These are phyloP conservation scores for Aspergillus sclerotioniger DNA, from an alignment of 495 filamentous ascomycete species.

Conservation along the genomic window DNA sequence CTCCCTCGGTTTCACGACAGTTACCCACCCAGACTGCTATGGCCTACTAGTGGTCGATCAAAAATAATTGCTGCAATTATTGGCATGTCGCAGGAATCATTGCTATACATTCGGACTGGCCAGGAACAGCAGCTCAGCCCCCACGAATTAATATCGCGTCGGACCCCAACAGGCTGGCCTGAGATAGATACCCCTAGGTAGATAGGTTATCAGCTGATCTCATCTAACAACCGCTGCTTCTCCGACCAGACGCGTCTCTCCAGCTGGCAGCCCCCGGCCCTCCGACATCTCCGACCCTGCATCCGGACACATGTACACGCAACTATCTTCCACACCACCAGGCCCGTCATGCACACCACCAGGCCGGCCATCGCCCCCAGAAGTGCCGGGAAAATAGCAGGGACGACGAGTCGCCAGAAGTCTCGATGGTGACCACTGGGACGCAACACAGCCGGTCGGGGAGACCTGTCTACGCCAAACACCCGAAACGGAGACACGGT, in stretches of 20 bases:
- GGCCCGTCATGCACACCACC: conserved; percentile 1
- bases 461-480: background rate
- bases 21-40: too few species aligned
- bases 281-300: background rate
- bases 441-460: background rate
- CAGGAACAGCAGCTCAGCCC: too few species aligned
- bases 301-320: background rate
- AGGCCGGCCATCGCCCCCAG: background rate
- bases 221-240: too few species aligned
- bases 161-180: too few species aligned
- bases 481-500: background rate
- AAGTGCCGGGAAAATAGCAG: background rate
- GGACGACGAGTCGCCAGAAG: conserved; percentile 1
- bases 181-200: too few species aligned
- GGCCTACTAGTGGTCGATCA: too few species aligned
- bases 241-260: background rate
- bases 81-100: too few species aligned
- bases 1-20: too few species aligned
- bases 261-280: background rate
- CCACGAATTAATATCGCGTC: too few species aligned
- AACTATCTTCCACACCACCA: background rate
- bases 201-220: too few species aligned
- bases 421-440: background rate
- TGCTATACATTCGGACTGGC: too few species aligned
- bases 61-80: too few species aligned